phyloP scores from a whole-genome alignment of 2,329 filamentous ascomycete genomes.

The Sporothrix mexicana region DNA sequence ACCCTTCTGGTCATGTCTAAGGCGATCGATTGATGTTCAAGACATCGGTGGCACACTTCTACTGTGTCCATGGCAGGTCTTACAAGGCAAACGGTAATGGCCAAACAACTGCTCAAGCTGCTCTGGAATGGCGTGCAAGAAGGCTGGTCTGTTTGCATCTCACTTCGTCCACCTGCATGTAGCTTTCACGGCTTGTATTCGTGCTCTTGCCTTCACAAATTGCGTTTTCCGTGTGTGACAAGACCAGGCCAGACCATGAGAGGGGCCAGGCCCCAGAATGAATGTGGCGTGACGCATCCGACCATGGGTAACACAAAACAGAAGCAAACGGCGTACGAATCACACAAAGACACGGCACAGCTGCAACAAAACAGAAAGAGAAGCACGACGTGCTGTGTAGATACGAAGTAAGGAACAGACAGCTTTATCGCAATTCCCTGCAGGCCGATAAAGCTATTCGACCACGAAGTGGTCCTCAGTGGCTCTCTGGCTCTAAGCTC shows the following conservation, averaged over 20 bases:
- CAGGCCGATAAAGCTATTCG: slow-evolving; percentile 19
- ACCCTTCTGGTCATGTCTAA: neutral
- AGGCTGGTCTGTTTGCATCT: neutral
- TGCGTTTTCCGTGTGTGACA: slow-evolving; percentile 8
- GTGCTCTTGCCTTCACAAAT: neutral
- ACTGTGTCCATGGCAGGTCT: neutral
- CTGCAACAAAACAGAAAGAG: neutral
- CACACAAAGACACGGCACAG: neutral
- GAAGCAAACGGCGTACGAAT: neutral
- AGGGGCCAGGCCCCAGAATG: neutral
- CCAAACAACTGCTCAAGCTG: neutral
- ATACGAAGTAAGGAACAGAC: neutral
- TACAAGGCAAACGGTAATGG: neutral
- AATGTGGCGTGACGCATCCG: slow-evolving; percentile 1
- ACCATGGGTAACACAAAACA: slow-evolving; percentile 4
- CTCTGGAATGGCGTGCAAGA: neutral
- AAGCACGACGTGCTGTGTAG: too few relatives aligned
- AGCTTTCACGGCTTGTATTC: neutral
- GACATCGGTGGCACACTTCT: neutral
- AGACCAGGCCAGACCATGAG: neutral
- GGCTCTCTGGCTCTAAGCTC: neutral
- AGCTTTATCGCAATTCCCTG: slow-evolving; percentile 25
- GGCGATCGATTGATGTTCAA: neutral
- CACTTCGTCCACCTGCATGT: neutral
- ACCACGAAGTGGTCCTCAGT: neutral